Conservation (phyloP, 495 filamentous ascomycete species). For the Aspergillus hancockii region DNA sequence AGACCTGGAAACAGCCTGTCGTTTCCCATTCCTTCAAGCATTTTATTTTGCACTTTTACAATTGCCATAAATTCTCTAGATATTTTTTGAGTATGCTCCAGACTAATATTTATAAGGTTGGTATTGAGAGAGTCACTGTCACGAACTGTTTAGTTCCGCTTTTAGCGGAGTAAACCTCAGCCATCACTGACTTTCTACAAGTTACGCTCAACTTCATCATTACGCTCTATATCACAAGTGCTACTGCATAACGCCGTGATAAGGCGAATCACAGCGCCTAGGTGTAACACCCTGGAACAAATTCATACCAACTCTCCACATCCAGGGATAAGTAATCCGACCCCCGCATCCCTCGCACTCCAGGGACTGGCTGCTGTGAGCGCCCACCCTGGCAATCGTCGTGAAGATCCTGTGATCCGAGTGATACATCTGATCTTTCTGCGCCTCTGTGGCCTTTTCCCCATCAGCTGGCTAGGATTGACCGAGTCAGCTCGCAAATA, state of each 20-base stretch:
- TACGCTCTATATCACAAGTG: not conserved
- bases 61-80: not conserved
- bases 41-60: no score
- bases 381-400: not conserved
- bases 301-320: not conserved
- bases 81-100: not conserved
- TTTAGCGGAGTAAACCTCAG: not conserved
- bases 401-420: not conserved
- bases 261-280: not conserved
- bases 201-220: not conserved
- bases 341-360: not conserved
- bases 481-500: not conserved
- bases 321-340: not conserved
- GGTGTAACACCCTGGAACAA: not conserved
- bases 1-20: no score
- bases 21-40: no score
- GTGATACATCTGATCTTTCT: not conserved
- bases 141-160: not conserved
- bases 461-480: not conserved
- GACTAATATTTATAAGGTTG: not conserved
- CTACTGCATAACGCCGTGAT: not conserved
- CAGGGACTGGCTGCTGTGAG: not conserved
- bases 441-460: not conserved
- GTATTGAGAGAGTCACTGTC: not conserved
- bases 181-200: not conserved